These are phyloP conservation scores for Amanita subjunquillea DNA, from an alignment of 768 basidiomycete genomes.

Conservation along the genomic window DNA sequence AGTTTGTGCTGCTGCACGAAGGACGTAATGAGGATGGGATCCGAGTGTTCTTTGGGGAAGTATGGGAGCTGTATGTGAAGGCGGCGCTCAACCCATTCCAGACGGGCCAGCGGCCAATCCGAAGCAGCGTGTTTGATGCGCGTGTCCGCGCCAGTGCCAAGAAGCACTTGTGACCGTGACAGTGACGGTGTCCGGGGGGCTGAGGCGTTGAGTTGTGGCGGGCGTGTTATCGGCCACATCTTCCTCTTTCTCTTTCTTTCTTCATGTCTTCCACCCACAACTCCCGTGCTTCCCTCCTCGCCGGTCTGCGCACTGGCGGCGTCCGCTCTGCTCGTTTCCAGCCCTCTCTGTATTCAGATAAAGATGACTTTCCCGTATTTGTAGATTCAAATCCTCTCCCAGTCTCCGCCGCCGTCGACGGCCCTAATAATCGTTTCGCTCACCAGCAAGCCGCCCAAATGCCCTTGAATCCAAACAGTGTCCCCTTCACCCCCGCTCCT, in stretches of 20 bases:
- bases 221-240: slow-evolving; percentile 7
- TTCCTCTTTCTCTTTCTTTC: slow-evolving; percentile 22
- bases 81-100: slow-evolving; percentile 96
- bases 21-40: slow-evolving; percentile 97
- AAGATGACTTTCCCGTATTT: slow-evolving; percentile 48
- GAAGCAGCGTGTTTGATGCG: slow-evolving; percentile 72
- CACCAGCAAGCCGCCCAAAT: slow-evolving; percentile 43
- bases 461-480: slow-evolving; percentile 43
- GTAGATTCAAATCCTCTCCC: slow-evolving; percentile 36
- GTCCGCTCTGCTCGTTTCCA: slow-evolving; percentile 59
- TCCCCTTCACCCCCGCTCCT: slow-evolving; percentile 35
- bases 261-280: slow-evolving; percentile 41
- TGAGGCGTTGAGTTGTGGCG: slow-evolving; percentile 4
- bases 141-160: slow-evolving; percentile 81
- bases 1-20: slow-evolving; percentile 91
- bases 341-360: slow-evolving; percentile 32
- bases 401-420: slow-evolving; percentile 66
- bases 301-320: slow-evolving; percentile 83
- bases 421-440: slow-evolving; percentile 52
- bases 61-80: slow-evolving; percentile 98
- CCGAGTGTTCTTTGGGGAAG: slow-evolving; percentile 81
- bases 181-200: slow-evolving; percentile 17
- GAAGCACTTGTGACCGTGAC: slow-evolving; percentile 48
- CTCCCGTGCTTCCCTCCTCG: slow-evolving; percentile 75
- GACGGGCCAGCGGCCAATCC: slow-evolving; percentile 76